Evolutionary conservation across 2,329 filamentous ascomycete genomes (phyloP), one percentile per base, ranked within the genome.

Genomic region (Zymoseptoria tritici): DNA sequence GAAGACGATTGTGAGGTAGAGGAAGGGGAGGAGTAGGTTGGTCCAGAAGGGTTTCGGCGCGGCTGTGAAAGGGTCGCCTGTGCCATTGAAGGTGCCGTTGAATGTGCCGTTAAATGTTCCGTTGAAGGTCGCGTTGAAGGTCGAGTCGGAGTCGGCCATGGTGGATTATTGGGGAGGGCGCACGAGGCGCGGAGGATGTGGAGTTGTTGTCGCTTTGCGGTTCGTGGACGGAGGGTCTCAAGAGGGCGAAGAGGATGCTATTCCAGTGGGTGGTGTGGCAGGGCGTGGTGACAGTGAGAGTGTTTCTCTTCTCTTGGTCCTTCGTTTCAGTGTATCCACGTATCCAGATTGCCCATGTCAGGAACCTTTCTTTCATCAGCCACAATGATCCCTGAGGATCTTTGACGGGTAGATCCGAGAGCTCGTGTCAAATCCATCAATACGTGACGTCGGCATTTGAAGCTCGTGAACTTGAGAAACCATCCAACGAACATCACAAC

Each of bases 1-100:
- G 71, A 90, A 82, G 58, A 99, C 86, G 61, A 97, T 89, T 67
- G 85, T 82, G 61, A 99, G 82, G 77, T 99, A 99, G 77, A 90
- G 87, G 72, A 97, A 84, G 61, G 94, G 93, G 70, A 97, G 85
- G 72, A 85, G 80, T 62, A 97, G 87, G 78, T 89, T 88, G 77
- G 89, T 79, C 91, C 91, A 96, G 81, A 73, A 72, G 57, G 61
- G 64, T 51, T 69, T 68, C 9, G 67, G 65, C 36, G 62, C 55
- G 13, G 65, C 53, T 21, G 64, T 62, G 56, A 64, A 66, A 57
- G 60, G 60, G 29, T 64, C 61, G 53, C 58, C 63, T 49, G 68
- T 68, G 59, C 64, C 64, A 53, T 68, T 67, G 55, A 62, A 62
- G 24, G 66, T 66, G 46, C 62, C 60, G 57, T 68, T 68, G 59